Base-by-base conservation (phyloP, 495 filamentous ascomycete genomes). In the Penicillium manginii region DNA sequence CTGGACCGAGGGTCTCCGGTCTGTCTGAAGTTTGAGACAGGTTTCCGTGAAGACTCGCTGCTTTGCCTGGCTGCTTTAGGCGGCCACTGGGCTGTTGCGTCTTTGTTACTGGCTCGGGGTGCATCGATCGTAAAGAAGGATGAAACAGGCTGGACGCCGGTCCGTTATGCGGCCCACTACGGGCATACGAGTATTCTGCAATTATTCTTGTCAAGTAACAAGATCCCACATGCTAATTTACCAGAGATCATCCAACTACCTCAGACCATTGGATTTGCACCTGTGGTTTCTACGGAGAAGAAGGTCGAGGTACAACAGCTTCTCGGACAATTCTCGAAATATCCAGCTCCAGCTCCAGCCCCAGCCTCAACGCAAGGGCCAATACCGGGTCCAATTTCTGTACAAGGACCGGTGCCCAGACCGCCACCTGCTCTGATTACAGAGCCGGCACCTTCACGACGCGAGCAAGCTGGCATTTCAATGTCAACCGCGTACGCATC, bases 41-140 rank as follows among this genome's bases (percentile, higher is more conserved):
- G 66, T 22, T 63, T 63, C 29, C 65, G 71, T 29, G 72, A 78
- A 49, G 76, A 81, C 52, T 78, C 77, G 0, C 74, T 73, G 2
- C 50, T 79, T 14, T 79, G 78, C 48, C 58, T 77, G 29, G 78
- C 77, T 7, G 71, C 78, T 8, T 74, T 72, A 62, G 65, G 63
- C 8, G 78, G 77, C 4, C 70, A 78, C 57, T 61, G 71, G 23
- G 55, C 61, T 12, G 66, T 79, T n/a, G 74, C 73, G 3, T 69
- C 66, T 18, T 53, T 78, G 18, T 58, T 81, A 1, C 31, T 82
- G 7, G 54, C 63, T 31, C 61, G 61, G 0, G 77, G 77, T 7
- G 76, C 77, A 40, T 75, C 72, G 7, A 62, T 72, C 7, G 53
- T 65, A n/a, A 74, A 73, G 37, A 67, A 68, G 43, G 76, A 82